Evolutionary conservation across 2,329 filamentous ascomycete species (phyloP).

Genomic region (Leptodontidium sp.): DNA sequence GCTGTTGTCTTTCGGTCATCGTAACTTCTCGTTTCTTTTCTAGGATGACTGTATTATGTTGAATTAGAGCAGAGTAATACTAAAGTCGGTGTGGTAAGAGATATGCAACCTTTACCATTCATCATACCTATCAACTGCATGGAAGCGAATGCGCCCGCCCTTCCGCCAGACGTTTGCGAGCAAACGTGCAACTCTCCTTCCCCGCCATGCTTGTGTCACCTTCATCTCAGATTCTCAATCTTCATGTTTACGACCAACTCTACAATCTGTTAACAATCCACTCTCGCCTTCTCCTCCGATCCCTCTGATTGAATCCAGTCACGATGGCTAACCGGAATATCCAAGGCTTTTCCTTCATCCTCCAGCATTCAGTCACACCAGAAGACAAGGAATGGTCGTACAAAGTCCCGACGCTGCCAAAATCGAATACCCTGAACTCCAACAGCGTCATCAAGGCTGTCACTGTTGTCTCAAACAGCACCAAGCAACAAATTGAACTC

Average conservation of each 20-base stretch:
- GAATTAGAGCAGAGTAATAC: neutral
- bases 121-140: neutral
- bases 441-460: conserved; percentile 1
- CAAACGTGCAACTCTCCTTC: neutral
- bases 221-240: neutral
- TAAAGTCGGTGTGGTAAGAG: neutral
- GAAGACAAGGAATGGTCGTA: conserved; percentile 6
- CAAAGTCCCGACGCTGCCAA: conserved; percentile 1
- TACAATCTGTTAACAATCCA: neutral
- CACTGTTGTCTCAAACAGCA: conserved; percentile 11
- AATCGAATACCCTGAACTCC: neutral
- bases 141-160: neutral
- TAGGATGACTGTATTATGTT: neutral
- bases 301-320: neutral
- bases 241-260: too few relatives aligned
- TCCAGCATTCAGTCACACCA: neutral
- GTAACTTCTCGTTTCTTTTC: neutral
- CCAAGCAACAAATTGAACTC: conserved; percentile 7
- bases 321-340: neutral
- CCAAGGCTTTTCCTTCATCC: neutral
- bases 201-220: neutral
- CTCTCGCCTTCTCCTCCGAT: neutral
- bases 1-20: neutral
- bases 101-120: neutral
- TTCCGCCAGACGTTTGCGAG: neutral